Evolutionary conservation across 2,329 filamentous ascomycete species (phyloP).

Genomic region (Ampelomyces quisqualis): DNA sequence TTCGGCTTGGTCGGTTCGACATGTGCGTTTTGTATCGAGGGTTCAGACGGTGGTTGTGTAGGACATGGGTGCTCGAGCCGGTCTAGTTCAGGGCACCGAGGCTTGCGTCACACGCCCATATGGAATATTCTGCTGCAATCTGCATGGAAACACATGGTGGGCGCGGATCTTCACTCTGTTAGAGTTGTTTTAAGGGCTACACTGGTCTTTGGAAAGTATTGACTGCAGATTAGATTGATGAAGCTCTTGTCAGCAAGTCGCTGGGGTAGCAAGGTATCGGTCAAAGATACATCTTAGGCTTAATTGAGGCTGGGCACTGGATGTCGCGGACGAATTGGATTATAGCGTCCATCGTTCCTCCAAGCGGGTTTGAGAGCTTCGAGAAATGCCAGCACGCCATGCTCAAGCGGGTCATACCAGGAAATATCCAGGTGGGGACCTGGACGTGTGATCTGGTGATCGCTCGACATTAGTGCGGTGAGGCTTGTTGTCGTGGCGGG

Average conservation of each 20-base stretch:
- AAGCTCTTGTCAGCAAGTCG: conserved; percentile 16
- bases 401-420: conserved; percentile 10
- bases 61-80: conserved; percentile 2
- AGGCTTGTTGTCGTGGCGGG: conserved; percentile 23
- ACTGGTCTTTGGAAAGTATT: conserved; percentile 14
- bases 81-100: conserved; percentile 5
- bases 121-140: conserved; percentile 5
- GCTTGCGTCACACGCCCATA: conserved; percentile 9
- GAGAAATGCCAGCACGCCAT: conserved; percentile 16
- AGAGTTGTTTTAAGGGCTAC: conserved; percentile 31
- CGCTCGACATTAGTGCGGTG: conserved; percentile 12
- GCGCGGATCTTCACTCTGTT: conserved; percentile 32
- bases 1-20: conserved; percentile 5
- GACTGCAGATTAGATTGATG: conserved; percentile 25
- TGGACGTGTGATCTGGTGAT: conserved; percentile 30
- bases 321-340: conserved; percentile 24
- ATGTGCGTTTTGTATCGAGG: conserved; percentile 11
- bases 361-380: conserved; percentile 35
- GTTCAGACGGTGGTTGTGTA: conserved; percentile 1
- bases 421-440: conserved; percentile 12
- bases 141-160: conserved; percentile 20
- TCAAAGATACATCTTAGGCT: conserved; percentile 38
- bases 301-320: conserved; percentile 29
- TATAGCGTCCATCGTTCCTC: conserved; percentile 22
- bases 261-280: conserved; percentile 18